Base-by-base conservation (phyloP, 768 basidiomycete genomes). In the Aureoboletus auriporus region DNA sequence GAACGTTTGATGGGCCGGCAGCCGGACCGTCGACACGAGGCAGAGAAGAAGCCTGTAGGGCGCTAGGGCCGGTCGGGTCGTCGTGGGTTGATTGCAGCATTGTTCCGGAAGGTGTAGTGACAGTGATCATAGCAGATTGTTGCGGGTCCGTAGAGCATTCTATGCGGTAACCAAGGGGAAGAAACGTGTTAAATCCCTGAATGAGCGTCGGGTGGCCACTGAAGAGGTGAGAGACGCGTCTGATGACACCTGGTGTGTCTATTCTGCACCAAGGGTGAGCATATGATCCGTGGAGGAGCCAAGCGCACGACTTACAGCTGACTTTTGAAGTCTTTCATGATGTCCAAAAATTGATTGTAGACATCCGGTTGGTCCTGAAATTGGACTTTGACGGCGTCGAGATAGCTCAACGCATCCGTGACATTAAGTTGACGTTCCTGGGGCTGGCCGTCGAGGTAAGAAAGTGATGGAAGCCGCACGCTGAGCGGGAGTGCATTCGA, bases 151-250 rank as follows among this genome's bases (percentile, higher is more conserved):
- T 71, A 12, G 77, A 77, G 56, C 83, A 86, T 56, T 95, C 92
- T 65, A 99, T 97, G 41, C 89, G 84, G 63, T 97, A 99, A 13
- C 95, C 95, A 17, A 81, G 77, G 4, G 95, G 95, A 10, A 99
- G 78, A 70, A 98, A 99, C 0, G 93, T 96, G 70, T 97, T 98
- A 78, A 99, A 99, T 9, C 94, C 94, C 67, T 95, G 92, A 39
- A 99, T 97, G 52, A 99, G 86, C 6, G 74, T 64, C 0, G 91
- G 90, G 60, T 96, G 92, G 2, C 90, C 91, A 47, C 84, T 81
- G 72, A 99, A 98, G 23, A 99, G 82, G 42, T 84, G 80, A 1
- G 94, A 95, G 27, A 97, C 95, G 44, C 94, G 90, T 61, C 85
- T 84, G 61, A 99, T 99, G 40, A 99, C 95, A 33, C 93, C 93